These are phyloP conservation scores for Phialophora chinensis DNA, from an alignment of 2,329 filamentous ascomycete species.

Conservation along the genomic window DNA sequence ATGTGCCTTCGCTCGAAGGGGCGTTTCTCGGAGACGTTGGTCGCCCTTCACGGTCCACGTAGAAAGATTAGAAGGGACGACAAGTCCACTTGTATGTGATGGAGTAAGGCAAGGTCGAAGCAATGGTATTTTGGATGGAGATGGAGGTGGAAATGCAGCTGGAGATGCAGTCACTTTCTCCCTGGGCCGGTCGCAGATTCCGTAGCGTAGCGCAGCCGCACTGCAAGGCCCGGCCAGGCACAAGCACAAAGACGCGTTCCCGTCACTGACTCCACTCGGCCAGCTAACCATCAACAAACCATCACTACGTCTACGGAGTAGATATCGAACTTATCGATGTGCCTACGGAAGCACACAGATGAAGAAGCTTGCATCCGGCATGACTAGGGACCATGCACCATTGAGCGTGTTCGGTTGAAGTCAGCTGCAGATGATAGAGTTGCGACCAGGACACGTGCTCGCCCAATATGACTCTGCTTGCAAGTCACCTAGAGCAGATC, in stretches of 20 bases:
- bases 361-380: background rate
- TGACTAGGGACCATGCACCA: background rate
- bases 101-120: conserved; percentile 27
- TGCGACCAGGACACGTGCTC: conserved; percentile 17
- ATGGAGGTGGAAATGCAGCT: conserved; percentile 16
- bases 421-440: background rate
- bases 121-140: conserved; percentile 15
- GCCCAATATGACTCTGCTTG: conserved; percentile 68
- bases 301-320: background rate
- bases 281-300: conserved; percentile 12
- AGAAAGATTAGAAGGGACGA: conserved; percentile 5
- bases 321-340: background rate
- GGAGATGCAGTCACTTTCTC: conserved; percentile 4
- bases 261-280: conserved; percentile 1
- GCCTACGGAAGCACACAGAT: background rate
- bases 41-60: background rate
- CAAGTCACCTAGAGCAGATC: conserved; percentile 77
- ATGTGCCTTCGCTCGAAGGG: background rate
- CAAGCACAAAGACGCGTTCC: conserved; percentile 20
- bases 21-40: background rate
- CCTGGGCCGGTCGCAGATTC: conserved; percentile 7
- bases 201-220: conserved; percentile 17
- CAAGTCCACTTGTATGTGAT: conserved; percentile 15
- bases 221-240: conserved; percentile 14
- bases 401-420: background rate